Base-by-base conservation (phyloP, 164 flowering plant species). In the Vitis rotundifolia region DNA sequence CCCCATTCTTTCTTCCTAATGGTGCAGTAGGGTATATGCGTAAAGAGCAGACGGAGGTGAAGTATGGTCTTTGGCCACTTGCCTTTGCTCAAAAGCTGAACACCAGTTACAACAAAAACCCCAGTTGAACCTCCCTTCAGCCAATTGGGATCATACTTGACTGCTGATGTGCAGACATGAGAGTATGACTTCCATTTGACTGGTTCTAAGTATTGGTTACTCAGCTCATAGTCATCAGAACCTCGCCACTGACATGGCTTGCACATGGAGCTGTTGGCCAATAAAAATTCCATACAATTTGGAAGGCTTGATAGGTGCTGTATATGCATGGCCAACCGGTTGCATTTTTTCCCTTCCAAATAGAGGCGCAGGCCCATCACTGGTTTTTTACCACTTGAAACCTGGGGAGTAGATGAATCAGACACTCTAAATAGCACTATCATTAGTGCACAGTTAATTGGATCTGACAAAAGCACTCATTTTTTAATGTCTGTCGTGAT, bases 241-340 rank as follows among this genome's bases (percentile, higher is more conserved):
- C 96, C 97, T 48, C 86, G 83, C 98, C 98, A 93, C 19, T 72
- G 83, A 57, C 73, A 75, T 62, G 79, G 78, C 52, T 59, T 73
- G 48, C 59, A 19, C 1, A 37, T 59, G 61, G 65, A 22, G 57
- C 71, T 61, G 29, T 55, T 61, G 22, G 55, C 66, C 61, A 75
- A 50, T 50, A 77, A 54, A 12, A 73, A 71, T 55, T 76, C 75
- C 77, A 92, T 81, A 5, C 80, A 71, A 31, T 77, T 84, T 9
- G 98, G 98, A 55, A 81, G 82, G 74, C 89, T 88, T 8, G 97
- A 84, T 48, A 94, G 89, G 73, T 94, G 98, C 59, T 94, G 91
- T 37, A 92, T 72, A 58, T 94, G 98, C 57, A 91, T 73, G 15
- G 97, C 98, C 75, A 91, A 68, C 54, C 84, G 83, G 71, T 94